These are phyloP conservation scores for Oehlia diaphana DNA, from an alignment of 192 early-diverging fungal species.

Conservation along the genomic window DNA sequence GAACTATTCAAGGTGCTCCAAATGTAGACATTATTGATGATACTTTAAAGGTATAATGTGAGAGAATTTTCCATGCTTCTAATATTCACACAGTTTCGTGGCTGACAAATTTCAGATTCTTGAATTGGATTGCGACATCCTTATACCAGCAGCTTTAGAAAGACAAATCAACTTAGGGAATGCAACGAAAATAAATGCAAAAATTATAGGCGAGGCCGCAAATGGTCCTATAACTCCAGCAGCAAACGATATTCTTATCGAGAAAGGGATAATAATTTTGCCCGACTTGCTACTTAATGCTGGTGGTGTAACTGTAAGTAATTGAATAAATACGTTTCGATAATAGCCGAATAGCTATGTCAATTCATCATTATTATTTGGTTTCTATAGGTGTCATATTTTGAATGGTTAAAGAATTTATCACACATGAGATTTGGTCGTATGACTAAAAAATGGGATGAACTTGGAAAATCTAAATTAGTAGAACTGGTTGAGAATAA, in stretches of 20 bases:
- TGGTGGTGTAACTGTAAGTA: constrained; percentile 83
- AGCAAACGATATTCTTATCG: constrained; percentile 66
- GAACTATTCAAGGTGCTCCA: constrained; percentile 68
- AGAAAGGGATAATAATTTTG: constrained; percentile 62
- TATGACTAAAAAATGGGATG: constrained; percentile 85
- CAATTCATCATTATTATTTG: not conserved
- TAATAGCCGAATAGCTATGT: not conserved
- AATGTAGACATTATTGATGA: constrained; percentile 62
- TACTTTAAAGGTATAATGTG: constrained; percentile 38
- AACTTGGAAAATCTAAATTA: constrained; percentile 69
- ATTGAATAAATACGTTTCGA: constrained; percentile 36
- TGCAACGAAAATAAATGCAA: constrained; percentile 72
- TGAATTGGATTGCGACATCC: constrained; percentile 78
- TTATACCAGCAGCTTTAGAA: constrained; percentile 82
- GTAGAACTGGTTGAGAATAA: constrained; percentile 71
- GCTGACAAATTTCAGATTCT: constrained; percentile 32
- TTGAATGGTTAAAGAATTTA: constrained; percentile 84
- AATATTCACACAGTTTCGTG: too few species aligned
- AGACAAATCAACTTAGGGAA: constrained; percentile 77
- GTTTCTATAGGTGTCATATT: constrained; percentile 20
- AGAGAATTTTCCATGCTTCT: not conserved
- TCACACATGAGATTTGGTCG: constrained; percentile 84
- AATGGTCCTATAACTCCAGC: constrained; percentile 79
- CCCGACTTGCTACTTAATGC: constrained; percentile 81
- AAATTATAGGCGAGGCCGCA: constrained; percentile 80